A percentile compares a stretch with the other conserved stretches of the same genome.
phyloP scores from a whole-genome alignment of 2,329 filamentous ascomycete genomes.

The Cladosporium sp. region DNA sequence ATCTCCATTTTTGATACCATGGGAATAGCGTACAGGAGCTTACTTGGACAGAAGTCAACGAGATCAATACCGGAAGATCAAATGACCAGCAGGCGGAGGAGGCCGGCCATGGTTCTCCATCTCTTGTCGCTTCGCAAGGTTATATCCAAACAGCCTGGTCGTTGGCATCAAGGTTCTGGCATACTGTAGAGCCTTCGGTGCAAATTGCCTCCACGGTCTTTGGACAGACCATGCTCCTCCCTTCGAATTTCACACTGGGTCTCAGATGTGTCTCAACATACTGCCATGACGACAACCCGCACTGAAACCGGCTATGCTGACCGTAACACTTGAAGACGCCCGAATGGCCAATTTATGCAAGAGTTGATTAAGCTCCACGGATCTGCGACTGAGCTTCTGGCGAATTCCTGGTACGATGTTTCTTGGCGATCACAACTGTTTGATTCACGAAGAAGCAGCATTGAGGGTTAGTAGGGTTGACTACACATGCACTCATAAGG shows the following conservation, averaged over 20 bases:
- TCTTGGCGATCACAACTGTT: not conserved
- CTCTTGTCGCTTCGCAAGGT: not conserved
- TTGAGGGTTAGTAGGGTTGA: not conserved
- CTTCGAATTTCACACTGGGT: not conserved
- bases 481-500: not conserved
- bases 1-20: not conserved
- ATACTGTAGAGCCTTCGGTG: not conserved
- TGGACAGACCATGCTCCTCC: not conserved
- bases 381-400: no score
- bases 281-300: not conserved
- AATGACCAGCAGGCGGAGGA: not conserved
- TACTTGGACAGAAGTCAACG: not conserved
- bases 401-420: not conserved
- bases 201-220: not conserved
- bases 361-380: not conserved
- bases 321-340: no score
- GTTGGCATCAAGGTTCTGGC: no score
- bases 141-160: not conserved
- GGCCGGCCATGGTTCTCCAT: not conserved
- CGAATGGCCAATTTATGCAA: not conserved
- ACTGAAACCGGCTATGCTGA: not conserved
- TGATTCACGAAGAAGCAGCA: not conserved
- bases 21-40: not conserved
- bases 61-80: not conserved
- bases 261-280: not conserved